phyloP scores from a whole-genome alignment of 139 green algal genomes.

The Ettlia oleoabundans region DNA sequence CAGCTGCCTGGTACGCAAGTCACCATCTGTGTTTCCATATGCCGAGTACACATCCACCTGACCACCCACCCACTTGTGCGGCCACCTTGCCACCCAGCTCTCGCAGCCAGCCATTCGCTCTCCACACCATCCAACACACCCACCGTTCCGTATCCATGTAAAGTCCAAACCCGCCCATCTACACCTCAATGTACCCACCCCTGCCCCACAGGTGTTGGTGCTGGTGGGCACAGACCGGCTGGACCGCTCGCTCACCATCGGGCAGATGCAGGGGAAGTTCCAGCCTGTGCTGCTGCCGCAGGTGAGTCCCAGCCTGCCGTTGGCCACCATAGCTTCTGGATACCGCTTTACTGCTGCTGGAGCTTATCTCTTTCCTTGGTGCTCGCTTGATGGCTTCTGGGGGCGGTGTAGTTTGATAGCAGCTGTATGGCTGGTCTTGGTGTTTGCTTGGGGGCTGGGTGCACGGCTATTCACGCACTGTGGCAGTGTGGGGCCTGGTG shows the following conservation, averaged over 20 bases:
- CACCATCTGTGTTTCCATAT: no score
- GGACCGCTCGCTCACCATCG: conserved; percentile 88
- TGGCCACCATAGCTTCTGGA: no score
- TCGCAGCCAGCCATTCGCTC: neutral
- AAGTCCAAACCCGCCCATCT: no score
- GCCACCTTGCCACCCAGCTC: neutral
- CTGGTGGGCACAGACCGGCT: conserved; percentile 94
- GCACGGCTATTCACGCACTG: no score
- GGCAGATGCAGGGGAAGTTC: conserved; percentile 98
- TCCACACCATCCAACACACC: neutral
- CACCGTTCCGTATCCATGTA: neutral
- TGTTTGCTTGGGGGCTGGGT: no score
- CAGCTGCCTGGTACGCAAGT: no score
- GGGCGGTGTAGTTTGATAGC: no score
- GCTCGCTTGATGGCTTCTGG: neutral
- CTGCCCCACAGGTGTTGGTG: conserved; percentile 61
- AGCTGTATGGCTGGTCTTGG: neutral
- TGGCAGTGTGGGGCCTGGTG: no score
- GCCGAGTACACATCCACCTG: no score
- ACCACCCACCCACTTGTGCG: no score
- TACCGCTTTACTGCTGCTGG: no score
- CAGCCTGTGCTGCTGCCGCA: conserved; percentile 89
- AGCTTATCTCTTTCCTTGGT: neutral
- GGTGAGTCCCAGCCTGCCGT: neutral
- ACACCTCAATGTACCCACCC: neutral